Base-by-base conservation (phyloP, 2,329 filamentous ascomycete species). In the Allantophomopsis lycopodina region DNA sequence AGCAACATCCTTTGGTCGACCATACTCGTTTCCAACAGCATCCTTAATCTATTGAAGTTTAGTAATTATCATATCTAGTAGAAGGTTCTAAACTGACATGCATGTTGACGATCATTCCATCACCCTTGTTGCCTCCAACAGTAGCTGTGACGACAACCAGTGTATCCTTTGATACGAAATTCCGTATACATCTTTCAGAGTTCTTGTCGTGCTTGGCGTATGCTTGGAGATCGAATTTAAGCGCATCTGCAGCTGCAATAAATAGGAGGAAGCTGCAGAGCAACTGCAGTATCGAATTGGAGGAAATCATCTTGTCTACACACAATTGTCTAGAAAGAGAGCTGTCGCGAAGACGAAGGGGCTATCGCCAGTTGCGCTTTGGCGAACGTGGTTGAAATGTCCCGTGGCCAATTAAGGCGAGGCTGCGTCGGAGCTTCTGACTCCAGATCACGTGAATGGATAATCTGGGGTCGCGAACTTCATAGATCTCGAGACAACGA, bases 11-110 rank as follows among this genome's bases (percentile, higher is more conserved):
- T 83, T 89, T 39, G 91, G 86, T 45, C 78, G 76, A 57, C 84
- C 87, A 63, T 96, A 95, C 62, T 96, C 87, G 65, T 98, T 98
- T 57, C 88, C 89, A 52, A 94, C 76, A 13, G 87, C 80, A 64
- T 98, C 91, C 61, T 82, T 83, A 63, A 98, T 94, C 89, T 96
- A 58, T 20, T 36, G 32, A 31, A 23, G 10, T 32, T 46, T 36
- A 45, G 35, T 40, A 30, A 15, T 14, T 32, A 21, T 23, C 18
- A 37, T 37, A 48, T 13, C 14, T 18, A 31, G 14, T 36, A 7
- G 14, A 14, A 37, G 21, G 16, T 16, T 36, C 28, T 15, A 5
- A 20, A 73, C 75, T 47, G 68, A 95, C 89, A 64, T 94, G 81
- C 72, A 98, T 91, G 61, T 96, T 94, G 48, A 96, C 76, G 52